Evolutionary conservation across 768 basidiomycete species (phyloP), one percentile per base, ranked within the genome.

Genomic region (Plicaturopsis crispa): DNA sequence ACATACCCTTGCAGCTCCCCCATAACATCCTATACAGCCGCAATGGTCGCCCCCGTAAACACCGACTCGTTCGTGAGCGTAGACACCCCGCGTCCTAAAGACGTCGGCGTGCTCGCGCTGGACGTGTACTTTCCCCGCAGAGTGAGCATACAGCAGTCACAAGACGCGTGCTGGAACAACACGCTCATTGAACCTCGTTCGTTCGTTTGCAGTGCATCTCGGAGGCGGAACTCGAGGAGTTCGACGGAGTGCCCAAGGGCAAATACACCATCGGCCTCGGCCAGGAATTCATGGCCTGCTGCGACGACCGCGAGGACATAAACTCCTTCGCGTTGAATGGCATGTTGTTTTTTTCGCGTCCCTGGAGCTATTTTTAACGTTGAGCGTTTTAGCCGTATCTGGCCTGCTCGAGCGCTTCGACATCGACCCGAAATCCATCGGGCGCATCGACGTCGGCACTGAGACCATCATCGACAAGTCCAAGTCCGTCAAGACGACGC

Each of bases 391-490:
- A 94, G 94, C 83, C 51, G 93, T 96, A 52, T 73, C 78, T 45
- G 84, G 83, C 47, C 80, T 99, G 26, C 73, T 99, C 44, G 75
- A 86, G 55, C 96, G 94, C 64, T 96, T 81, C 75, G 82, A 90
- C 69, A 77, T 99, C 55, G 93, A 97, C 70, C 91, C 96, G 50
- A 83, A 75, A 55, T 90, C 90, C 37, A 92, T 99, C 59, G 96
- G 96, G 41, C 92, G 96, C 47, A 80, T 99, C 42, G 96, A 99
- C 47, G 91, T 98, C 41, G 96, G 96, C 33, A 99, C 96, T 18
- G 96, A 99, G 61, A 97, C 96, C 28, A 89, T 98, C 65, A 96
- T 99, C 52, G 96, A 99, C 78, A 98, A 98, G 70, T 93, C 91
- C 31, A 99, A 99, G 65, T 88, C 94, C 5, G 90, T 91, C 62